Percentiles rank a stretch among this genome's conserved stretches.
phyloP scores from a whole-genome alignment of 768 basidiomycete genomes.

The Psilocybe subaeruginosa region DNA sequence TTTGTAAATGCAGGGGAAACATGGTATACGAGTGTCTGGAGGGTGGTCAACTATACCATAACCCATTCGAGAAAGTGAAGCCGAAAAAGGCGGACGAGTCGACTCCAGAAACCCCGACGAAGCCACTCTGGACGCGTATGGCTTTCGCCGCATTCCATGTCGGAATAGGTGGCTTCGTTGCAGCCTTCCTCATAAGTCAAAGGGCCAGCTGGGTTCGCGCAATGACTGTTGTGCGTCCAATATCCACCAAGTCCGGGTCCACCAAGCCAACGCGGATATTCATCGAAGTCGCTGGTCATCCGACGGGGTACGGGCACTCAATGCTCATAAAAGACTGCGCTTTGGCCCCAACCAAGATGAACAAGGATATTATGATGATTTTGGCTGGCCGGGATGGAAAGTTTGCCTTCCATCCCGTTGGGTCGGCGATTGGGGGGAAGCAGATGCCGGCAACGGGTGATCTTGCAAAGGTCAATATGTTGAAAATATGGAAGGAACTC shows the following conservation, averaged over 20 bases:
- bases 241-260: background rate
- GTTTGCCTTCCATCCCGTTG: conserved; percentile 9
- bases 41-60: conserved; percentile 10
- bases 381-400: conserved; percentile 6
- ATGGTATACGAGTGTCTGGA: conserved; percentile 13
- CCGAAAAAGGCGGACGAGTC: background rate
- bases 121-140: conserved; percentile 7
- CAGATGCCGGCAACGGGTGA: conserved; percentile 3
- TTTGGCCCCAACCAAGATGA: conserved; percentile 1
- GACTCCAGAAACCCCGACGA: background rate
- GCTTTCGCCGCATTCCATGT: conserved; percentile 10
- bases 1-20: background rate
- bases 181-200: conserved; percentile 13
- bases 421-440: conserved; percentile 5
- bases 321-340: conserved; percentile 7
- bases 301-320: conserved; percentile 8
- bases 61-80: conserved; percentile 3
- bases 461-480: conserved; percentile 9
- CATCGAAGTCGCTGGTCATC: conserved; percentile 12
- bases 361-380: conserved; percentile 10
- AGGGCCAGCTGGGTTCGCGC: conserved; percentile 14
- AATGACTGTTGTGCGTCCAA: conserved; percentile 8
- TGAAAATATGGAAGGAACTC: conserved; percentile 10
- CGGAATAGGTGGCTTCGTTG: conserved; percentile 10
- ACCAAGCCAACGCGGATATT: conserved; percentile 3